phyloP scores from a whole-genome alignment of 192 early-diverging fungal species.

The Fimicolochytrium jonesii region DNA sequence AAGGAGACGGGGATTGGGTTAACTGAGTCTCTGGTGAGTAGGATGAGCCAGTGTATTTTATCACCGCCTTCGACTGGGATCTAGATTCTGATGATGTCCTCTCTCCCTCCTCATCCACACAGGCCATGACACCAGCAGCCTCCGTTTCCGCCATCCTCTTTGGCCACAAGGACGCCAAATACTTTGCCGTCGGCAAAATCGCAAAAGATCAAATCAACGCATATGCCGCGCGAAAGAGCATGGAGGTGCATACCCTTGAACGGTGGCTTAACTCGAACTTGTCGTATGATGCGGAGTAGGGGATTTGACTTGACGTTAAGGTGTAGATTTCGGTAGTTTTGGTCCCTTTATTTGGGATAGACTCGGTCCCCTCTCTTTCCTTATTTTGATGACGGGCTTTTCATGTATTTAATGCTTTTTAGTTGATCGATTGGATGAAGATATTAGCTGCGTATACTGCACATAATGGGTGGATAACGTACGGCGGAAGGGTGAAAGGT shows the following conservation, averaged over 20 bases:
- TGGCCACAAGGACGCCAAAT: constrained; percentile 71
- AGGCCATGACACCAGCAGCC: constrained; percentile 89
- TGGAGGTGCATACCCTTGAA: constrained; percentile 61
- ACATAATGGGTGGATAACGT: no score
- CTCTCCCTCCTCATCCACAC: not conserved
- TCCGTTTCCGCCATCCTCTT: constrained; percentile 77
- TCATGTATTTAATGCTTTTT: no score
- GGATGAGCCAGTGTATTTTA: no score
- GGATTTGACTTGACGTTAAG: no score
- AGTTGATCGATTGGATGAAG: no score
- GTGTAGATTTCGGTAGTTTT: no score
- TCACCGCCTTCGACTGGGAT: not conserved
- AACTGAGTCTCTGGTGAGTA: constrained; percentile 73
- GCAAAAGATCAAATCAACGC: constrained; percentile 82
- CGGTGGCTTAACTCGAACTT: constrained; percentile 74
- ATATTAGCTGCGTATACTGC: no score
- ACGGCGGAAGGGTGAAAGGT: no score
- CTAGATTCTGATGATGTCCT: not conserved
- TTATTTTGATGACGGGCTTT: no score
- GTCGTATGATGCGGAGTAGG: constrained; percentile 54
- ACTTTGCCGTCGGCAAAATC: constrained; percentile 96
- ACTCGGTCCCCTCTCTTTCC: no score
- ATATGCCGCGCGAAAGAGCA: constrained; percentile 69
- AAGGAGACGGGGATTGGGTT: constrained; percentile 78
- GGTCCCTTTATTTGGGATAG: no score